Conservation (phyloP, 192 early-diverging fungal genomes). For the Diversispora eburnea region DNA sequence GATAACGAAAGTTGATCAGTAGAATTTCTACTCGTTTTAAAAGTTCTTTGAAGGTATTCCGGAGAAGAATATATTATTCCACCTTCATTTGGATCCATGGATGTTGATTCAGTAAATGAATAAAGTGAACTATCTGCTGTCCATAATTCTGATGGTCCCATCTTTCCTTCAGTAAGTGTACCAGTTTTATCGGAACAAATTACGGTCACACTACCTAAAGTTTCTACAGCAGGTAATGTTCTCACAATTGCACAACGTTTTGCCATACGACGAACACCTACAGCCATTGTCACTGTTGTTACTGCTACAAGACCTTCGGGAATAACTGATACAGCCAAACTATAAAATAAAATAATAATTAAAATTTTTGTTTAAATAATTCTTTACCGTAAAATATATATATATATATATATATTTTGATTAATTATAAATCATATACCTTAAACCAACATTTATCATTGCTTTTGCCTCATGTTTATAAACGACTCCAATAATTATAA, state of each 20-base stretch:
- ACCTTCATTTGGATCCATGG: constrained; percentile 49
- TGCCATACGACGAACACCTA: constrained; percentile 96
- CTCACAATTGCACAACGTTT: constrained; percentile 82
- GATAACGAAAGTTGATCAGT: neutral
- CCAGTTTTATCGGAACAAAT: constrained; percentile 99
- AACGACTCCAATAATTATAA: constrained; percentile 78
- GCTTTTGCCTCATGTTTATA: constrained; percentile 64
- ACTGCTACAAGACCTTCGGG: constrained; percentile 98
- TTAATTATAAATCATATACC: constrained; percentile 35
- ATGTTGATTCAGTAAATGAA: constrained; percentile 60
- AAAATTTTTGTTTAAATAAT: too few relatives aligned
- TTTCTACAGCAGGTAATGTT: constrained; percentile 91
- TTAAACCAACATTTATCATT: constrained; percentile 82
- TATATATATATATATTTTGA: constrained; percentile 1
- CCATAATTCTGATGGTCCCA: constrained; percentile 86
- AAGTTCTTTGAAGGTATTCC: constrained; percentile 2
- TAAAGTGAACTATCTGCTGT: constrained; percentile 65
- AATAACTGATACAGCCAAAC: constrained; percentile 93
- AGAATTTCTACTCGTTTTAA: neutral
- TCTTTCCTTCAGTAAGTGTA: constrained; percentile 96
- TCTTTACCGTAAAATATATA: neutral
- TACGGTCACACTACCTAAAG: constrained; percentile 89
- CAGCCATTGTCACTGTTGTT: constrained; percentile 94
- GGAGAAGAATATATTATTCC: constrained; percentile 30
- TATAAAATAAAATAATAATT: constrained; percentile 30